Evolutionary conservation across 257 asterid genomes (phyloP), one percentile per base, ranked within the genome.

Genomic region (Nicotiana paniculata): DNA sequence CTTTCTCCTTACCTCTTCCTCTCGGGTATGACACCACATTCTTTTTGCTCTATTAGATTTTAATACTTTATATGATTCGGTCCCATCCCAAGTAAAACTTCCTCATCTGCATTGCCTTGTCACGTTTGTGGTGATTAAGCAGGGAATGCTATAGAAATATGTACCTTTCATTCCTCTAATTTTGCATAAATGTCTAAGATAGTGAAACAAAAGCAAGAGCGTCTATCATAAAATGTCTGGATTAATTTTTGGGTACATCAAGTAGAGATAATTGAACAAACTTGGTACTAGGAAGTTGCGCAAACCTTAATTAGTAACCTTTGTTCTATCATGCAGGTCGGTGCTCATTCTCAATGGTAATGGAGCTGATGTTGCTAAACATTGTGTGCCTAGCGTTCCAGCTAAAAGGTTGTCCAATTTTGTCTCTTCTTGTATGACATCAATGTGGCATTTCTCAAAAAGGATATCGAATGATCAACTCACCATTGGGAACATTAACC

Each of bases 291-390:
- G 58, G 58, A 53, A 53, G 58, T 53, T 53, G 58, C 18, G 18
- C 51, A 53, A 53, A 13, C 58, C 58, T 53, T 53, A 13, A 53
- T 53, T 53, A 13, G 51, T 43, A 43, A 9, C 51, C 12, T 53
- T 53, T 53, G 16, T 53, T 53, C 6, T 64, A 9, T 32, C 28
- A 77, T 78, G 77, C 91, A 94, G 98, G 63, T 94, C 98, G 5
- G 97, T 94, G 83, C 93, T 94, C 81, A 91, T 94, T 67, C 59
- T 93, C 64, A 91, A 84, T 33, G 97, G 97, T 53, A 92, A 92
- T 28, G 97, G 98, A 76, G 97, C 97, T 83, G 98, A 94, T 76
- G 93, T 93, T 80, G 97, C 98, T 76, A 92, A 92, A 82, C 97
- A 95, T 77, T 91, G 97, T 74, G 91, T 95, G 54, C 97, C 98